Conservation (phyloP, 345 rosid species). For the Salix caprea region DNA sequence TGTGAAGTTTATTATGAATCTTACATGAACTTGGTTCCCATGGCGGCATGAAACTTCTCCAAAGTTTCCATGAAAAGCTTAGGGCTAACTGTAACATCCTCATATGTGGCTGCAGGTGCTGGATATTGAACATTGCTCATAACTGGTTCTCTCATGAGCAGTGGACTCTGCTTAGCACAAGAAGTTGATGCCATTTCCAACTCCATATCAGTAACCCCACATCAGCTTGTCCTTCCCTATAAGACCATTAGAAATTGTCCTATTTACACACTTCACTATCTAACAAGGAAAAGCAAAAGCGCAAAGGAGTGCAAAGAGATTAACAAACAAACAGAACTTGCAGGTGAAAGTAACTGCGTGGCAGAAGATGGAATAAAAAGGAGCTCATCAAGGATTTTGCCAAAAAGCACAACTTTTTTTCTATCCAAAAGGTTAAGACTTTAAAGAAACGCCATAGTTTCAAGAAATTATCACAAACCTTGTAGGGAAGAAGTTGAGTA, state of each 20-base stretch:
- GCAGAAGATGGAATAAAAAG: conserved; percentile 1
- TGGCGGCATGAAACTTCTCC: conserved; percentile 67
- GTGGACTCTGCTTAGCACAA: conserved; percentile 53
- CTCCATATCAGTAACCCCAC: conserved; percentile 21
- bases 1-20: conserved; percentile 4
- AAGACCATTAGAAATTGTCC: conserved; percentile 17
- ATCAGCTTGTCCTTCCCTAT: conserved; percentile 15
- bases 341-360: conserved; percentile 16
- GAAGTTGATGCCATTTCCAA: conserved; percentile 81
- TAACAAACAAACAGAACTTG: conserved; percentile 11
- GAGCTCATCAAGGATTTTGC: conserved; percentile 10
- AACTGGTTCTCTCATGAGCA: conserved; percentile 43
- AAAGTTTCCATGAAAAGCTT: conserved; percentile 65
- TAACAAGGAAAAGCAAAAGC: not conserved
- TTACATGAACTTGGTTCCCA: conserved; percentile 95
- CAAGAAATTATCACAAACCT: conserved; percentile 18
- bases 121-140: conserved; percentile 42
- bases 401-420: not conserved
- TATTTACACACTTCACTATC: conserved; percentile 11
- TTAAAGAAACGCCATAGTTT: conserved; percentile 9
- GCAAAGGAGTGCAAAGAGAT: not conserved
- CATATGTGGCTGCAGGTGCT: conserved; percentile 62
- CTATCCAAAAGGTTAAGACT: not conserved
- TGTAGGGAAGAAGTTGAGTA: not conserved
- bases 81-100: conserved; percentile 52